Conservation (phyloP, 352 stramenopile species). For the Globisporangium spiculum region DNA sequence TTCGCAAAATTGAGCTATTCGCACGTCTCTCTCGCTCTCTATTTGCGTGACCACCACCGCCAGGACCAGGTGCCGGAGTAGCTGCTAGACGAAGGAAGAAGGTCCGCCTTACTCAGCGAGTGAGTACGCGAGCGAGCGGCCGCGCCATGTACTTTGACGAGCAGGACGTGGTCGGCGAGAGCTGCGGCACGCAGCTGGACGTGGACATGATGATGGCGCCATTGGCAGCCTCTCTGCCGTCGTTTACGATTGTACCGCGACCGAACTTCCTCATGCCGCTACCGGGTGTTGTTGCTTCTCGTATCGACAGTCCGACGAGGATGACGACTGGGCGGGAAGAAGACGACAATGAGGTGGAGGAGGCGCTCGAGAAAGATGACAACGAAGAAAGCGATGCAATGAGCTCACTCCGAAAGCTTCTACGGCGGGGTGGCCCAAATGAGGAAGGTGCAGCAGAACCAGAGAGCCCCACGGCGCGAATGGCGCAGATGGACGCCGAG, state of each 20-base stretch:
- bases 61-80: neutral
- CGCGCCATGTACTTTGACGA: conserved; percentile 30
- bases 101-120: neutral
- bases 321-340: neutral
- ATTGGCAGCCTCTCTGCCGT: neutral
- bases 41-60: conserved; percentile 2
- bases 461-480: conserved; percentile 7
- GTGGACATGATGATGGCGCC: conserved; percentile 11
- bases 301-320: neutral
- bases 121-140: neutral
- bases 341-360: neutral
- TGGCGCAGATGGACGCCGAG: conserved; percentile 8
- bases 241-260: conserved; percentile 5
- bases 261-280: conserved; percentile 5
- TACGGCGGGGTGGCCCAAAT: neutral
- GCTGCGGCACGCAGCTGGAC: conserved; percentile 27
- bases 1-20: conserved; percentile 1
- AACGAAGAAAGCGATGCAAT: neutral
- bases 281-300: neutral
- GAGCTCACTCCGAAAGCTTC: neutral
- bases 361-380: neutral
- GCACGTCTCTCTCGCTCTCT: conserved; percentile 1
- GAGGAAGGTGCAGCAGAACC: neutral
- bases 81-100: neutral
- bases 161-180: conserved; percentile 33